Evolutionary conservation across 1,284 basidiomycete genomes (phyloP), one percentile per base, ranked within the genome.

Genomic region (Cryptococcus depauperatus): DNA sequence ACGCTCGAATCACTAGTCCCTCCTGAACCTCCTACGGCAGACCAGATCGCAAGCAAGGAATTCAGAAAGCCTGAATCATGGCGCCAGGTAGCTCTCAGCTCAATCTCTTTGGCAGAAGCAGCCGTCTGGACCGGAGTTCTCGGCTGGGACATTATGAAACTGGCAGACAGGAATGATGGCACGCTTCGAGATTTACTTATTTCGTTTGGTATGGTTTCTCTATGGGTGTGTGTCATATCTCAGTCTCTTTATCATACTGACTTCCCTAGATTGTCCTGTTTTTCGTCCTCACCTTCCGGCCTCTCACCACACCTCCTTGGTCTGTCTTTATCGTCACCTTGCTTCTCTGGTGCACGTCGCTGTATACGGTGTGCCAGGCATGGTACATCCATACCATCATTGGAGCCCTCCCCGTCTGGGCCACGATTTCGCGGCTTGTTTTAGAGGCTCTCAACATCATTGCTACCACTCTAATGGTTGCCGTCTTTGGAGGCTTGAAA

Each of bases 271-370:
- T 64, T 4, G 59, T 52, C 43, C 52, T 65, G 23, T 44, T 57
- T 13, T 42, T 57, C 21, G 52, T 49, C 30, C 58, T 62, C 10
- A 46, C 61, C 16, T 35, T 64, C 23, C 51, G 50, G n/a, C 61
- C 66, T 1, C 56, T 61, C 2, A 47, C 56, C 5, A 67, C 61
- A 1, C 68, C 68, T 0, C 61, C 63, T 2, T 68, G 62, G 58
- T 48, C 64, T 4, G 44, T 53, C 3, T 41, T 64, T 11, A 37
- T 50, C n/a, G 46, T 60, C 19, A 62, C 66, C 47, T 13, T 57
- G n/a, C 23, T 59, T 11, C 51, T 66, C 9, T 55, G 54, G 33
- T 27, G 41, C 4, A 23, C 55, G 1, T 66, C 66, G 1, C 13
- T 55, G 28, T 48, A 57, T 16, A 50, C 51, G 2, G 42, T 70